Evolutionary conservation across 2,329 filamentous ascomycete species (phyloP).

Genomic region (Exserohilum rostratum): DNA sequence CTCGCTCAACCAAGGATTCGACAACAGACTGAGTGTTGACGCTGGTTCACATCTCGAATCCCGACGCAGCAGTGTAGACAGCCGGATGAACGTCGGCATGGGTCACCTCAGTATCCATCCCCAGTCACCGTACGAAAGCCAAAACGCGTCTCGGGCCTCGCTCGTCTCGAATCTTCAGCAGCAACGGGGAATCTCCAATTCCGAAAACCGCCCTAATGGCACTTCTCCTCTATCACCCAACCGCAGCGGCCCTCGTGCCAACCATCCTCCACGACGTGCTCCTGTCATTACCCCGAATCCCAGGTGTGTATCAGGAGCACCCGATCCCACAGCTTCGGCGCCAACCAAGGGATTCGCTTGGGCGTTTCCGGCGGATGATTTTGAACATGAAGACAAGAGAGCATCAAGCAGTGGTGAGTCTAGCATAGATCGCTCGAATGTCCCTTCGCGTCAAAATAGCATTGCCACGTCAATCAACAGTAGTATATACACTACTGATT

Average conservation of each 20-base stretch:
- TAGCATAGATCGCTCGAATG: constrained; percentile 57
- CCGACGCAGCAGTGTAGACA: constrained; percentile 79
- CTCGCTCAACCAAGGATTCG: constrained; percentile 63
- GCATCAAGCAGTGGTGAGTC: constrained; percentile 57
- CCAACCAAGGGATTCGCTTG: constrained; percentile 83
- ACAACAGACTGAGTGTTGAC: constrained; percentile 58
- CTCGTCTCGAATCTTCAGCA: constrained; percentile 73
- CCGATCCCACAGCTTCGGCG: constrained; percentile 70
- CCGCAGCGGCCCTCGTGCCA: constrained; percentile 42
- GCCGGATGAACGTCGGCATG: constrained; percentile 75
- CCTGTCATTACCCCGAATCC: constrained; percentile 75
- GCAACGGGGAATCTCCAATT: constrained; percentile 56
- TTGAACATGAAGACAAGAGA: constrained; percentile 60
- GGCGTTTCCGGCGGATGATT: constrained; percentile 76
- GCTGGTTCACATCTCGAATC: constrained; percentile 59
- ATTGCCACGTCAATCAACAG: constrained; percentile 78
- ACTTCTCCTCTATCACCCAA: constrained; percentile 54
- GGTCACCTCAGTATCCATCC: constrained; percentile 71
- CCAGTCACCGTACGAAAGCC: constrained; percentile 74
- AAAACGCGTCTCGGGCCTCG: constrained; percentile 77
- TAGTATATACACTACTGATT: constrained; percentile 79
- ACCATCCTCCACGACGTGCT: constrained; percentile 62
- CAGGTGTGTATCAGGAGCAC: constrained; percentile 67
- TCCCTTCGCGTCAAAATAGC: constrained; percentile 74
- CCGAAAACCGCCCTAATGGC: constrained; percentile 51